These are phyloP conservation scores for Parasarocladium wereldwijsianum DNA, from an alignment of 2,329 filamentous ascomycete species.

Conservation along the genomic window DNA sequence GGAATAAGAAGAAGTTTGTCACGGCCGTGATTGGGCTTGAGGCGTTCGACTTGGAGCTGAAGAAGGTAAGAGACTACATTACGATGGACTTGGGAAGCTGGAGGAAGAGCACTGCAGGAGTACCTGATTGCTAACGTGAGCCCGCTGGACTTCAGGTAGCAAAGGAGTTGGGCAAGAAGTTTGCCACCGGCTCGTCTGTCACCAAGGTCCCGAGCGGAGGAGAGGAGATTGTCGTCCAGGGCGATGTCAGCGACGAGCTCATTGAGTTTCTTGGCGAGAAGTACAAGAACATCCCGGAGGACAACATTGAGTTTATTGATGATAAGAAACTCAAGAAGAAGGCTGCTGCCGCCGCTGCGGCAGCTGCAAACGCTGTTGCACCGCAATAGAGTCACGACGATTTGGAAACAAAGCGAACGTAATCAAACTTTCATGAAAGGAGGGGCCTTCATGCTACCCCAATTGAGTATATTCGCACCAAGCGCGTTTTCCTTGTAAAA, in stretches of 20 bases:
- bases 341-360: constrained; percentile 9
- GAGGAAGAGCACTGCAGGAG: neutral
- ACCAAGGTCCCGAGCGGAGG: constrained; percentile 76
- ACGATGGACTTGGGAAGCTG: constrained; percentile 1
- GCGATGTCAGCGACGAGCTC: constrained; percentile 89
- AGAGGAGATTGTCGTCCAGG: constrained; percentile 96
- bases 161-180: constrained; percentile 97
- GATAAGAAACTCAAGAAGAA: constrained; percentile 76
- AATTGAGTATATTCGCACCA: too few relatives aligned
- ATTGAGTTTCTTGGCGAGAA: constrained; percentile 81
- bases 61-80: constrained; percentile 45
- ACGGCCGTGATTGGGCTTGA: constrained; percentile 87
- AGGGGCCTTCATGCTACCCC: too few relatives aligned
- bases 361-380: too few relatives aligned
- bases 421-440: too few relatives aligned
- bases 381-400: too few relatives aligned
- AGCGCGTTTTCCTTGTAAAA: too few relatives aligned
- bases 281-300: constrained; percentile 81
- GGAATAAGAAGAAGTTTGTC: constrained; percentile 95
- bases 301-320: constrained; percentile 88
- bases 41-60: constrained; percentile 79
- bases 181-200: constrained; percentile 84
- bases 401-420: too few relatives aligned
- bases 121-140: too few relatives aligned
- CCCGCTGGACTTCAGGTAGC: constrained; percentile 49